Evolutionary conservation across 2,329 filamentous ascomycete species (phyloP).

Genomic region (Akanthomyces muscarius): DNA sequence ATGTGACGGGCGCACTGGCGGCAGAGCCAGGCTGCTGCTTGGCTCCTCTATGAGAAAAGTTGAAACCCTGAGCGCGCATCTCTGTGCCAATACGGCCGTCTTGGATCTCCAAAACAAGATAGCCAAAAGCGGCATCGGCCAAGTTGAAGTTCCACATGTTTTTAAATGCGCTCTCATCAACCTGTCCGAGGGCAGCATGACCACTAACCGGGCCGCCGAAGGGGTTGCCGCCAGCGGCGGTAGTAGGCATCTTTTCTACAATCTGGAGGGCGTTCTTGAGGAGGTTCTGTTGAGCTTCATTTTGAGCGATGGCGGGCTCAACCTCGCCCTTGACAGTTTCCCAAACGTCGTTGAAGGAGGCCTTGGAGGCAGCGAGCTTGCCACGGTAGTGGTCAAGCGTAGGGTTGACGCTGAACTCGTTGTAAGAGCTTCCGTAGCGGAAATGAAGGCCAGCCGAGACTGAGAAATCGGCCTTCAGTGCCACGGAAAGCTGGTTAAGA

Average conservation of each 20-base stretch:
- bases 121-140: conserved; percentile 95
- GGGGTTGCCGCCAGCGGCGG: conserved; percentile 91
- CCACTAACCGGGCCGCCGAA: conserved; percentile 83
- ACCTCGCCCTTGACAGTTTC: conserved; percentile 97
- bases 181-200: conserved; percentile 71
- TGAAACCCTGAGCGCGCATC: conserved; percentile 98
- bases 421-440: conserved; percentile 98
- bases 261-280: conserved; percentile 87
- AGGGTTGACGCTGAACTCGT: conserved; percentile 98
- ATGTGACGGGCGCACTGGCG: conserved; percentile 30
- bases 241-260: conserved; percentile 96
- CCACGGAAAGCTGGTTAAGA: conserved; percentile 94
- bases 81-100: conserved; percentile 94
- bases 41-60: conserved; percentile 91
- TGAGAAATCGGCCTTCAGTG: conserved; percentile 96
- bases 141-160: conserved; percentile 99
- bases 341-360: conserved; percentile 99
- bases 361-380: conserved; percentile 95
- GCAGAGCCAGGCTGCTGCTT: conserved; percentile 60
- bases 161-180: conserved; percentile 98
- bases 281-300: conserved; percentile 88
- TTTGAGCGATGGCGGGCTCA: conserved; percentile 87
- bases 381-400: conserved; percentile 97
- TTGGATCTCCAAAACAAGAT: conserved; percentile 90
- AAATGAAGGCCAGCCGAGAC: conserved; percentile 97